Percentiles rank a stretch among this genome's conserved stretches.
phyloP scores from a whole-genome alignment of 768 basidiomycete species.

The Boletus barrowsii region DNA sequence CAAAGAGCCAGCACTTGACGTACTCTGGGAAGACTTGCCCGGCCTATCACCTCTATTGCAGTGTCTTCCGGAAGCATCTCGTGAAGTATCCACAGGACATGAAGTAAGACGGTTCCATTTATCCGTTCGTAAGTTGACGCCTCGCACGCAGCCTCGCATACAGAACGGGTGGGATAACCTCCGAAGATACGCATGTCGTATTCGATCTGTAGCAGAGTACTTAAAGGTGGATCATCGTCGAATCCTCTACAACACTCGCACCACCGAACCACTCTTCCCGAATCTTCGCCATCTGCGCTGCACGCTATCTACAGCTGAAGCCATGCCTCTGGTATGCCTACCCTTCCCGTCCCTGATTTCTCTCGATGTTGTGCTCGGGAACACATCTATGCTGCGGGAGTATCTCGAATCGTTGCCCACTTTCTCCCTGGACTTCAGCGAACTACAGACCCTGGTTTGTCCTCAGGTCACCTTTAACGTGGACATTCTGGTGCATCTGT shows the following conservation, averaged over 20 bases:
- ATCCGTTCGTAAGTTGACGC: not conserved
- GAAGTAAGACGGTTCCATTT: not conserved
- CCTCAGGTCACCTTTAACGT: not conserved
- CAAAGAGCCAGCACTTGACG: not conserved
- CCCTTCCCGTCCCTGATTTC: not conserved
- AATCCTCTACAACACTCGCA: not conserved
- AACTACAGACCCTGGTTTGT: not conserved
- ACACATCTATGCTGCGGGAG: not conserved
- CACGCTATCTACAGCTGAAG: not conserved
- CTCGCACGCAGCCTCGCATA: not conserved
- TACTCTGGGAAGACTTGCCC: not conserved
- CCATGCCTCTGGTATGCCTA: not conserved
- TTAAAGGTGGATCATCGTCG: not conserved
- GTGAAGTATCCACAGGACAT: not conserved
- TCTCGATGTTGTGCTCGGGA: not conserved
- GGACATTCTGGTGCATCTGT: not conserved
- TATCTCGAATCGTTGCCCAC: not conserved
- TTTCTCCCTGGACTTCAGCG: not conserved
- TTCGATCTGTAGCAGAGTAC: not conserved
- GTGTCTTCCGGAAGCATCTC: not conserved
- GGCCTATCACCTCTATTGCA: not conserved
- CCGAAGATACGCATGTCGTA: not conserved
- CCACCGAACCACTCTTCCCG: not conserved
- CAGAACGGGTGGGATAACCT: not conserved
- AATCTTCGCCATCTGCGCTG: not conserved